Percentiles rank a stretch among this genome's conserved stretches.
Conservation (phyloP, 2,329 filamentous ascomycete genomes). For the Cephalotrichum gorgonifer region DNA sequence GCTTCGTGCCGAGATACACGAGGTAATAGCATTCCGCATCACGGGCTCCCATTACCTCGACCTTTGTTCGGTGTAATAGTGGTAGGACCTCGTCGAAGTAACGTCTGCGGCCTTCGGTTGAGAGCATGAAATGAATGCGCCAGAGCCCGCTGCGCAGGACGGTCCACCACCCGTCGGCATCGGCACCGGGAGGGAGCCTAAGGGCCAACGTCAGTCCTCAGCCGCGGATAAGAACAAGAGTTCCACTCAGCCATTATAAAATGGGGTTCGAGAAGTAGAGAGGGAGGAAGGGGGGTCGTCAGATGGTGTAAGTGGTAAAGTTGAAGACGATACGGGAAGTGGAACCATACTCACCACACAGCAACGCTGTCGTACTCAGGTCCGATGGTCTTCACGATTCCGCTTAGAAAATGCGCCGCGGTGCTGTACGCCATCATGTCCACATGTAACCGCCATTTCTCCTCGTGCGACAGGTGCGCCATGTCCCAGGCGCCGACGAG, state of each 20-base stretch:
- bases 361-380: constrained; percentile 69
- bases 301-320: background rate
- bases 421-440: constrained; percentile 69
- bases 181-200: constrained; percentile 68
- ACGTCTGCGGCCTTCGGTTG: constrained; percentile 58
- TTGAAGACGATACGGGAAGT: background rate
- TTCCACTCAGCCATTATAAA: too few relatives aligned
- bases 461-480: constrained; percentile 49
- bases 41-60: constrained; percentile 54
- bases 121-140: constrained; percentile 66
- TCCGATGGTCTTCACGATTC: constrained; percentile 64
- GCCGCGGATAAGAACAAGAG: too few relatives aligned
- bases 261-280: too few relatives aligned
- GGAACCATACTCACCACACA: constrained; percentile 54
- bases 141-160: constrained; percentile 67
- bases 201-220: constrained; percentile 2
- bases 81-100: constrained; percentile 73
- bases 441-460: constrained; percentile 67
- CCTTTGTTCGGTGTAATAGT: constrained; percentile 62
- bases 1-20: constrained; percentile 71
- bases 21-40: constrained; percentile 69
- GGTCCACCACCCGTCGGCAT: constrained; percentile 64
- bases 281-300: background rate
- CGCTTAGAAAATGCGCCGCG: constrained; percentile 64
- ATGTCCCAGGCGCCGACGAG: constrained; percentile 63